phyloP scores from a whole-genome alignment of 2,329 filamentous ascomycete species.

The Curvularia verruculosa region DNA sequence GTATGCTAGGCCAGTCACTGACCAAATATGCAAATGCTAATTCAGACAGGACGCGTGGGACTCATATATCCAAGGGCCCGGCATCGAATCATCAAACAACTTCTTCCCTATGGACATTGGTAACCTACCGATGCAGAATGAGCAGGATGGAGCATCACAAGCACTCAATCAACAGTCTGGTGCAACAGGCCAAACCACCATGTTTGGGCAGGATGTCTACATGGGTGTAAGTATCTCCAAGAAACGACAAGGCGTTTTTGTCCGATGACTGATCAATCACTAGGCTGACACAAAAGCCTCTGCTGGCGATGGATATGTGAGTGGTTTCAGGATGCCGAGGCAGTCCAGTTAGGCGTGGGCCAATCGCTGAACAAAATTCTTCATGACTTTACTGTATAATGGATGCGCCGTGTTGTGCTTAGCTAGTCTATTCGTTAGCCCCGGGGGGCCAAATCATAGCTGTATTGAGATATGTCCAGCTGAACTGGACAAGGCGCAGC shows the following conservation, averaged over 20 bases:
- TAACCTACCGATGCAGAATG: slow-evolving; percentile 43
- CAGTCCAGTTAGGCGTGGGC: slow-evolving; percentile 4
- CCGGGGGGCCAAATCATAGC: slow-evolving; percentile 4
- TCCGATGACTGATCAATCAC: slow-evolving; percentile 15
- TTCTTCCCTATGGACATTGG: slow-evolving; percentile 55
- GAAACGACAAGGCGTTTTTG: background rate
- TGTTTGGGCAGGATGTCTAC: slow-evolving; percentile 46
- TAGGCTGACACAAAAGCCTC: slow-evolving; percentile 37
- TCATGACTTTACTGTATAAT: slow-evolving; percentile 5
- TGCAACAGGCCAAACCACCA: slow-evolving; percentile 33
- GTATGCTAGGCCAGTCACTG: slow-evolving; percentile 53
- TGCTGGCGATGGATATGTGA: slow-evolving; percentile 32
- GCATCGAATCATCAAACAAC: slow-evolving; percentile 48
- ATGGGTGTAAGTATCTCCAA: slow-evolving; percentile 46
- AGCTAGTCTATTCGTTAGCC: background rate
- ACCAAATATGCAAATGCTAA: slow-evolving; percentile 14
- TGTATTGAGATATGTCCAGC: slow-evolving; percentile 8
- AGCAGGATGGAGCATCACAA: slow-evolving; percentile 24
- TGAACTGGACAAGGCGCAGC: slow-evolving; percentile 23
- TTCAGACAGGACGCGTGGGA: slow-evolving; percentile 65
- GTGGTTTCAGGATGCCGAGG: slow-evolving; percentile 42
- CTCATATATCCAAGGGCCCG: slow-evolving; percentile 68
- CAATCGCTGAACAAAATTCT: background rate
- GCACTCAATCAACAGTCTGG: slow-evolving; percentile 17
- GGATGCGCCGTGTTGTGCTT: background rate